A percentile compares a stretch with the other conserved stretches of the same genome.
Evolutionary conservation across 352 stramenopile genomes (phyloP).

Genomic region (Phytophthora rubi): DNA sequence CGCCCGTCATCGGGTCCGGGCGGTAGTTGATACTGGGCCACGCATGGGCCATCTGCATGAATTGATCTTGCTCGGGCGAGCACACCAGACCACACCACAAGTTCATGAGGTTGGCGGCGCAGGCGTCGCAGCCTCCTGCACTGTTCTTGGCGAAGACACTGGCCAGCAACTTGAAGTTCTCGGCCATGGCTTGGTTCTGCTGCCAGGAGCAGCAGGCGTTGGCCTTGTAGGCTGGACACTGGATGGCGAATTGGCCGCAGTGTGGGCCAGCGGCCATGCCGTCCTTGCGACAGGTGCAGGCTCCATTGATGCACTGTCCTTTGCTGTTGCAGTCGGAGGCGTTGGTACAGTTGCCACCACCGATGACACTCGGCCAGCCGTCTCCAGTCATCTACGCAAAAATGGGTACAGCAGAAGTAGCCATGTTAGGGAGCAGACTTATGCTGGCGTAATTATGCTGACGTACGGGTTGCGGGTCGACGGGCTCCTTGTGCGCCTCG

Average conservation of each 20-base stretch:
- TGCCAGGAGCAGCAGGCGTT: constrained; percentile 89
- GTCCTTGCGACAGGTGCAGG: constrained; percentile 65
- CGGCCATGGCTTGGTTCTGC: constrained; percentile 88
- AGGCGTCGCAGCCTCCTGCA: constrained; percentile 81
- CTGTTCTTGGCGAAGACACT: constrained; percentile 73
- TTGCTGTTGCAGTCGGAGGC: constrained; percentile 68
- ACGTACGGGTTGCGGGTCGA: constrained; percentile 45
- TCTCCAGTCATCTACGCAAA: constrained; percentile 38
- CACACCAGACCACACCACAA: constrained; percentile 90
- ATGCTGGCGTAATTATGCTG: not conserved
- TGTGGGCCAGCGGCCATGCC: constrained; percentile 76
- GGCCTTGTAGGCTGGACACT: constrained; percentile 87
- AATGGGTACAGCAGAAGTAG: constrained; percentile 7
- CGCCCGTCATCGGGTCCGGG: constrained; percentile 75
- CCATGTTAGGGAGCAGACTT: not conserved
- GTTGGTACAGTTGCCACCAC: constrained; percentile 59
- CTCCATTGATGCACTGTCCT: constrained; percentile 48
- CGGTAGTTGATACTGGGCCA: constrained; percentile 79
- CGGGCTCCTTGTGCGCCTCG: constrained; percentile 53
- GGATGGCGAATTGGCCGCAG: constrained; percentile 75
- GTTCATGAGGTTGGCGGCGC: constrained; percentile 84
- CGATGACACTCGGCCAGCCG: constrained; percentile 61
- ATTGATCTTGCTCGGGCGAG: constrained; percentile 73
- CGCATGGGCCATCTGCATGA: constrained; percentile 71
- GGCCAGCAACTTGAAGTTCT: constrained; percentile 86